These are phyloP conservation scores for Oryza meridionalis DNA, from an alignment of 176 grass and related monocot genomes.

Conservation along the genomic window DNA sequence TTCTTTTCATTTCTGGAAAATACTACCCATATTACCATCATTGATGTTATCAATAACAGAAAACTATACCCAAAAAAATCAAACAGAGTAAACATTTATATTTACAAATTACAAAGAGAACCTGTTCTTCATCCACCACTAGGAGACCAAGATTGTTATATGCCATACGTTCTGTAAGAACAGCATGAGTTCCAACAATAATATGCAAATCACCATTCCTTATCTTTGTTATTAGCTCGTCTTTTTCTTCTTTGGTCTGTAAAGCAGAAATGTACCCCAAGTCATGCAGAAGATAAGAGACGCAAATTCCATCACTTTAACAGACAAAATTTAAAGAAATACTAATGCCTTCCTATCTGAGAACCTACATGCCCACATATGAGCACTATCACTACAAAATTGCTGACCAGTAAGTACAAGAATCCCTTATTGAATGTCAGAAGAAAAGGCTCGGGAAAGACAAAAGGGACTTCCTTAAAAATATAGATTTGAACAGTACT, in stretches of 20 bases:
- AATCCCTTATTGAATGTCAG: neutral
- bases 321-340: constrained; percentile 4
- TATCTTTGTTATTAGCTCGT: constrained; percentile 69
- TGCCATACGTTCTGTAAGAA: constrained; percentile 81
- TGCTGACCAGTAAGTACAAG: constrained; percentile 11
- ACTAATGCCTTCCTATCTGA: neutral
- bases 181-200: constrained; percentile 88
- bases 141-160: constrained; percentile 92
- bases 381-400: constrained; percentile 4
- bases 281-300: constrained; percentile 28
- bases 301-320: neutral
- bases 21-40: constrained; percentile 15
- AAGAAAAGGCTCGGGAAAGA: constrained; percentile 8
- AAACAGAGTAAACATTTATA: constrained; percentile 28
- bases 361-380: neutral
- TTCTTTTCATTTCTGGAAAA: neutral
- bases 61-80: constrained; percentile 20
- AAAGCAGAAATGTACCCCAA: constrained; percentile 28
- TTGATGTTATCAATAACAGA: constrained; percentile 10
- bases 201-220: constrained; percentile 77
- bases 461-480: neutral
- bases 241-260: constrained; percentile 80
- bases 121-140: constrained; percentile 96
- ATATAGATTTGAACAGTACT: neutral
- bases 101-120: constrained; percentile 28